Conservation (phyloP, 148 eudicot species). For the Silene conica region DNA sequence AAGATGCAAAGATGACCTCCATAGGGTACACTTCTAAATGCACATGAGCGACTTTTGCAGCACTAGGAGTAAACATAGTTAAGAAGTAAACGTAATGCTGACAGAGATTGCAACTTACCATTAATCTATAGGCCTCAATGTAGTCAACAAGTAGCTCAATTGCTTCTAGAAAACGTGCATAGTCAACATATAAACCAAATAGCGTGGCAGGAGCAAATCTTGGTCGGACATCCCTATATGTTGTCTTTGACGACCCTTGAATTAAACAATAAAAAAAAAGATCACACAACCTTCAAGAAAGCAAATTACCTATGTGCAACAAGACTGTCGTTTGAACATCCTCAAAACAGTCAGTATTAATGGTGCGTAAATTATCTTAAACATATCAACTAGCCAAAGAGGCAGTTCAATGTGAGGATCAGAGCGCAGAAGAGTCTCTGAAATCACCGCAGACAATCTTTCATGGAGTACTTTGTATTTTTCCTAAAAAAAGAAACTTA, state of each 20-base stretch:
- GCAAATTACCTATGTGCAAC: too few relatives aligned
- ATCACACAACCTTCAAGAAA: too few relatives aligned
- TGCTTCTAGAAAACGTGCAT: conserved; percentile 84
- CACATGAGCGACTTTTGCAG: conserved; percentile 1
- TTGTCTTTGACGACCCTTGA: too few relatives aligned
- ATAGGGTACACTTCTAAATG: not conserved
- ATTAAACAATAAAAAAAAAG: too few relatives aligned
- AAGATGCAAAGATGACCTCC: not conserved
- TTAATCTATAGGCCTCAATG: conserved; percentile 58
- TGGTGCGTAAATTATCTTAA: conserved; percentile 58
- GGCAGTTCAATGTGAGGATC: conserved; percentile 92
- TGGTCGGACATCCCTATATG: conserved; percentile 73
- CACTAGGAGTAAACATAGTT: not conserved
- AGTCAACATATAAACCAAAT: conserved; percentile 76
- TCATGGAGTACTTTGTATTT: conserved; percentile 67
- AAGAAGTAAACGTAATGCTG: conserved; percentile 1
- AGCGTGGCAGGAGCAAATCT: conserved; percentile 83
- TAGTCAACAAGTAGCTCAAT: conserved; percentile 72
- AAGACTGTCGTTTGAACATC: too few relatives aligned
- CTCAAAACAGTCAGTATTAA: not conserved
- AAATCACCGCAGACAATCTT: conserved; percentile 80
- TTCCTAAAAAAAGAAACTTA: conserved; percentile 44
- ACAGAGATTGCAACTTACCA: conserved; percentile 37
- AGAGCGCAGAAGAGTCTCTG: conserved; percentile 80
- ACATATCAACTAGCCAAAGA: conserved; percentile 83